Evolutionary conservation across 495 filamentous ascomycete species (phyloP), one percentile per base, ranked within the genome.

Genomic region (Talaromyces ruber): DNA sequence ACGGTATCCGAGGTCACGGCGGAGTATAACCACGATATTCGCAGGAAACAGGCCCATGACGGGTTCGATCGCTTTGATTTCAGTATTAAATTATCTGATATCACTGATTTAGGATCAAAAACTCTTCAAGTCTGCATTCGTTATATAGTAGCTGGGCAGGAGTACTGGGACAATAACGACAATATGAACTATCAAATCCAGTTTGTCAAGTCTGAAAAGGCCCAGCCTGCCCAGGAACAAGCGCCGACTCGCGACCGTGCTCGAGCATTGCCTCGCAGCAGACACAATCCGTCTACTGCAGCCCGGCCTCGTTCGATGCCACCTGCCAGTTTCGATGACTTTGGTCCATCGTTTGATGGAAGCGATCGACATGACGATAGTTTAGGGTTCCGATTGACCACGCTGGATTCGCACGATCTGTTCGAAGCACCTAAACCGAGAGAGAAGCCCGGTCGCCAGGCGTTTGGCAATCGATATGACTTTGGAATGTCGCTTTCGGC

Each of bases 151-250:
- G 86, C 84, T 64, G 91, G 92, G 6, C 84, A 90, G 65, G 93
- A 97, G 65, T 88, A 86, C 70, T 98, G 94, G 94, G 95, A 98
- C 76, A 98, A 93, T 78, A 98, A 98, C 69, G 72, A 81, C 62
- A 77, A 77, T 12, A 81, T 84, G 70, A 97, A 98, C 72, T 98
- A 92, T 73, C 92, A 96, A 67, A 83, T 97, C 58, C 92, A 96
- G 69, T 98, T 98, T 76, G 77, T 79, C 51, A 95, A 92, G 78
- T 86, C 86, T 67, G 71, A 76, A 58, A 92, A 89, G 74, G 65
- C 76, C 45, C 81, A 86, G 53, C 80, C 82, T 57, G 83, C 82
- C 62, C 18, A 64, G 30, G 82, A 82, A 71, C 76, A 76, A 76
- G 56, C 68, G 70, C 9, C 76, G 81, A 63, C 75, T 81, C 5